These are phyloP conservation scores for Teratosphaeriaceae sp. DNA, from an alignment of 2,329 filamentous ascomycete species.

Conservation along the genomic window DNA sequence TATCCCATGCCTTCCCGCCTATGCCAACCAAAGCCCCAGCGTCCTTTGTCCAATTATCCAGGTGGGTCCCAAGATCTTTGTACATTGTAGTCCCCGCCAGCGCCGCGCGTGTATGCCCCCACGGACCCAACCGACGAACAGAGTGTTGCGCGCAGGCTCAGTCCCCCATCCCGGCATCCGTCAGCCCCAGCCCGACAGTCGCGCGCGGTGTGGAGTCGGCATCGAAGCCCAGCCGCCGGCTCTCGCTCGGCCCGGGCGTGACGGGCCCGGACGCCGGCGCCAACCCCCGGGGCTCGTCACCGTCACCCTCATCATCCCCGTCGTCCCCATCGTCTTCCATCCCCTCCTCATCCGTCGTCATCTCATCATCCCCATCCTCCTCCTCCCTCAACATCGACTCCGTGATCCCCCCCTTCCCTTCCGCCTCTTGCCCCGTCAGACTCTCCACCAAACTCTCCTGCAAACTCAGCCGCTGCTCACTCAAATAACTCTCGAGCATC, in stretches of 20 bases:
- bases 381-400: constrained; percentile 7
- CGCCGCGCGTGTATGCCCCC: no score
- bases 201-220: no score
- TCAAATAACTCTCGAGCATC: constrained; percentile 17
- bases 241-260: background rate
- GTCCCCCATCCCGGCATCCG: no score
- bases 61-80: no score
- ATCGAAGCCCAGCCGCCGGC: background rate
- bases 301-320: background rate
- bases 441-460: constrained; percentile 11
- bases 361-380: constrained; percentile 10
- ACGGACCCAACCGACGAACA: no score
- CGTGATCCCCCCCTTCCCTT: constrained; percentile 5
- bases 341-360: constrained; percentile 7
- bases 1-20: no score
- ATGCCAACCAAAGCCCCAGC: no score
- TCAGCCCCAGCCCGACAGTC: no score
- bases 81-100: no score
- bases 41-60: no score
- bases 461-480: constrained; percentile 11
- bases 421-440: constrained; percentile 7
- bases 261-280: background rate
- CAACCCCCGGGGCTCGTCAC: no score
- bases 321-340: constrained; percentile 6
- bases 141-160: no score